These are phyloP conservation scores for Camptophora hylomeconis DNA, from an alignment of 2,329 filamentous ascomycete genomes.

Conservation along the genomic window DNA sequence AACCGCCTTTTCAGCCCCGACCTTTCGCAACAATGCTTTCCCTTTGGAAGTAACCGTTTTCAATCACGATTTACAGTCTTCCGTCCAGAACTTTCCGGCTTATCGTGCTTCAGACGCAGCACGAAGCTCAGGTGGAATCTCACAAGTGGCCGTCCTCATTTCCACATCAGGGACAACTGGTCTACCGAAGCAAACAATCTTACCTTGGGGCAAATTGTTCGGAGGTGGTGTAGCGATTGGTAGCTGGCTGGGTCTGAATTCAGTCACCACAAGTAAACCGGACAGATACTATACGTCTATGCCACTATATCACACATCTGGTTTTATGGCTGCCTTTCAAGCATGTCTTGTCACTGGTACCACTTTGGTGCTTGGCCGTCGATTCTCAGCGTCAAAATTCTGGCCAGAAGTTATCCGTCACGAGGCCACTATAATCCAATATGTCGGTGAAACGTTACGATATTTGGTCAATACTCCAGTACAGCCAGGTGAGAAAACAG, in stretches of 20 bases:
- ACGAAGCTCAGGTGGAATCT: conserved; percentile 36
- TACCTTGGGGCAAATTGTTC: conserved; percentile 13
- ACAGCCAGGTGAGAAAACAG: conserved; percentile 50
- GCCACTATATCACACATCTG: conserved; percentile 81
- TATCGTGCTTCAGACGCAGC: conserved; percentile 46
- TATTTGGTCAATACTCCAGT: conserved; percentile 59
- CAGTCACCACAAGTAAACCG: conserved; percentile 25
- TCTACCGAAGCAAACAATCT: conserved; percentile 64
- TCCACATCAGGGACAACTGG: conserved; percentile 95
- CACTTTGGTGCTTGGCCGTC: conserved; percentile 59
- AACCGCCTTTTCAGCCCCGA: conserved; percentile 25
- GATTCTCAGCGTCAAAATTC: conserved; percentile 58
- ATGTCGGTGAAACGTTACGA: conserved; percentile 64
- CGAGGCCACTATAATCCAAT: conserved; percentile 57
- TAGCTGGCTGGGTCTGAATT: conserved; percentile 41
- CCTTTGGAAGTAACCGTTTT: conserved; percentile 50
- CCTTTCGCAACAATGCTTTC: conserved; percentile 25
- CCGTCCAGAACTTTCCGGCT: conserved; percentile 23
- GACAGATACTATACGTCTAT: conserved; percentile 75
- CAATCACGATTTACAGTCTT: conserved; percentile 42
- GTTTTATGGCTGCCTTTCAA: conserved; percentile 54
- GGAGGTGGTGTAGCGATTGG: conserved; percentile 40
- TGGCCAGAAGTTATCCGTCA: conserved; percentile 60
- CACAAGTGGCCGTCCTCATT: conserved; percentile 59
- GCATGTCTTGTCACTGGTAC: conserved; percentile 47